Conservation (phyloP, 176 grass and related monocot species). For the Carex pumila region DNA sequence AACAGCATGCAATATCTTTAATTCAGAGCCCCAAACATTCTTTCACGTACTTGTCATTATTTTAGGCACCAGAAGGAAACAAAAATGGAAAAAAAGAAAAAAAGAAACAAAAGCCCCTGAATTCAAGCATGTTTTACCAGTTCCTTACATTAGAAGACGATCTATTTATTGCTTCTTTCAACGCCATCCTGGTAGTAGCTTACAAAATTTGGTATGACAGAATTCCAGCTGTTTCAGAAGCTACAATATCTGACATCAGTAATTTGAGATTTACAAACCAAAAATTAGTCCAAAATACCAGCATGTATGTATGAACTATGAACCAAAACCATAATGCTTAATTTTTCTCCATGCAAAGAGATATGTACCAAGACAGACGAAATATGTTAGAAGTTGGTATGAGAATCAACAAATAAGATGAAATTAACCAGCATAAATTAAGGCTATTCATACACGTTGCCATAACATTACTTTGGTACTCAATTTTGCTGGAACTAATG, state of each 20-base stretch:
- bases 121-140: not conserved
- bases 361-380: not conserved
- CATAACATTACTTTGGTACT: constrained; percentile 69
- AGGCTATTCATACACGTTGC: constrained; percentile 31
- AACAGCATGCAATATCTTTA: not conserved
- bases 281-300: not conserved
- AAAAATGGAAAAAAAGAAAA: not conserved
- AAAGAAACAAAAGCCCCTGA: not conserved
- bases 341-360: constrained; percentile 27
- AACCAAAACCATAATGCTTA: not conserved
- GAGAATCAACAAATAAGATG: constrained; percentile 9
- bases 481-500: constrained; percentile 44
- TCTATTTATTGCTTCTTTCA: not conserved
- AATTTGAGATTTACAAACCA: not conserved
- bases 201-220: not conserved
- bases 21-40: not conserved
- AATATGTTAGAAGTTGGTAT: constrained; percentile 13
- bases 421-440: not conserved
- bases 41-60: not conserved
- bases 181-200: not conserved
- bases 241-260: not conserved
- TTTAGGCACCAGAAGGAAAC: not conserved
- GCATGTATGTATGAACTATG: not conserved
- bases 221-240: not conserved
- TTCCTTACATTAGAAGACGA: not conserved